Base-by-base conservation (phyloP, 352 stramenopile genomes). In the Thalassiosira mediterranea region DNA sequence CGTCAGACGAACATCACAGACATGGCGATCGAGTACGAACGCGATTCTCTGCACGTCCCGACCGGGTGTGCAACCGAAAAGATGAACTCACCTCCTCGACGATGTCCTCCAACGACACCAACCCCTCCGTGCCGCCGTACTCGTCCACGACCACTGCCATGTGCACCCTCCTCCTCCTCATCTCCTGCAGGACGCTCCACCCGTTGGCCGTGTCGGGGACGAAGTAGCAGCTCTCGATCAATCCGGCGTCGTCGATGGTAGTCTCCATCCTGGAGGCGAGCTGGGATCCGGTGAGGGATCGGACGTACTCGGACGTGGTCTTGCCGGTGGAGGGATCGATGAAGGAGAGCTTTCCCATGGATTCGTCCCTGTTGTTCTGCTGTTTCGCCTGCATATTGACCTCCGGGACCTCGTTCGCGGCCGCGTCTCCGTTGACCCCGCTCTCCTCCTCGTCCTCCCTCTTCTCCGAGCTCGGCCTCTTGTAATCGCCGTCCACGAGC, bases 61-160 rank as follows among this genome's bases (percentile, higher is more conserved):
- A n/a, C n/a, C n/a, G n/a, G n/a, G n/a, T n/a, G 44, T 15, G n/a
- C 15, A 53, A 26, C 15, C 10, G 15, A 44, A 51, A 4, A 26
- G 2, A 17, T 13, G 1, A 52, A 37, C 68, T 65, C 44, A 98
- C 97, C 84, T 98, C 95, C 76, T 98, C 95, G 3, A 98, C 89
- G 74, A 98, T 97, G 75, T 95, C 89, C 78, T 96, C 92, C 4
- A 96, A 74, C 3, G 90, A 95, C 8, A 95, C 90, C 23, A 96
- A 74, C 23, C 92, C 91, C 53, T 93, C 90, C 2, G 92, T 96
- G 29, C 92, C 92, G 44, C 92, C 92, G 73, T 93, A 95, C 79
- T 96, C 92, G 54, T 96, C 92, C 0, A 96, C 92, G 8, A 96
- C 92, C 71, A 96, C 90, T 7, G 92, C 92, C 84, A 96, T 93